These are phyloP conservation scores for Grosmannia clavigera DNA, from an alignment of 2,329 filamentous ascomycete species.

Conservation along the genomic window DNA sequence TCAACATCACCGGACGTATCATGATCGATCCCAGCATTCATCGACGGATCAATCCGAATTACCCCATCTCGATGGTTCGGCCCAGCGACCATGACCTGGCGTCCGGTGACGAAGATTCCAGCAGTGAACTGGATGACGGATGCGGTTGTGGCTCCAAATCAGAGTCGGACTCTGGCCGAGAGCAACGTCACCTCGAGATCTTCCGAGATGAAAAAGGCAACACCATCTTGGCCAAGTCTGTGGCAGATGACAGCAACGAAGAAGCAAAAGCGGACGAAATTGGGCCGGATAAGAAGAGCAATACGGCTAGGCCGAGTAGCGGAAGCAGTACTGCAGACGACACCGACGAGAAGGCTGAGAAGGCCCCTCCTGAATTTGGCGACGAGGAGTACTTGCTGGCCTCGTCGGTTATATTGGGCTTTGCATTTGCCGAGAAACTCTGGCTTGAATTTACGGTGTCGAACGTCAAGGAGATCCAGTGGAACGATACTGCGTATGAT, in stretches of 20 bases:
- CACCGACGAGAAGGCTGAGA: slow-evolving; percentile 11
- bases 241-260: background rate
- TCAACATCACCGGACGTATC: slow-evolving; percentile 75
- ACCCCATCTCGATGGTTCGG: slow-evolving; percentile 61
- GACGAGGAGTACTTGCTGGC: slow-evolving; percentile 78
- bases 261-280: background rate
- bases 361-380: slow-evolving; percentile 45
- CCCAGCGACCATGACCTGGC: slow-evolving; percentile 55
- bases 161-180: slow-evolving; percentile 22
- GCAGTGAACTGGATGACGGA: slow-evolving; percentile 22
- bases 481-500: slow-evolving; percentile 74
- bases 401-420: slow-evolving; percentile 74
- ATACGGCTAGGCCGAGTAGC: background rate
- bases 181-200: slow-evolving; percentile 24
- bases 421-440: slow-evolving; percentile 75
- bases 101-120: slow-evolving; percentile 29
- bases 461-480: slow-evolving; percentile 66
- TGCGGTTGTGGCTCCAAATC: slow-evolving; percentile 26
- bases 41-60: slow-evolving; percentile 76
- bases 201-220: background rate
- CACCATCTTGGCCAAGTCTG: background rate
- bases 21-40: slow-evolving; percentile 82
- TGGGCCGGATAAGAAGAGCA: background rate
- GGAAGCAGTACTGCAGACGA: background rate
- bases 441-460: slow-evolving; percentile 84